Base-by-base conservation (phyloP, 768 basidiomycete species). In the Leucosporidium yakuticum region DNA sequence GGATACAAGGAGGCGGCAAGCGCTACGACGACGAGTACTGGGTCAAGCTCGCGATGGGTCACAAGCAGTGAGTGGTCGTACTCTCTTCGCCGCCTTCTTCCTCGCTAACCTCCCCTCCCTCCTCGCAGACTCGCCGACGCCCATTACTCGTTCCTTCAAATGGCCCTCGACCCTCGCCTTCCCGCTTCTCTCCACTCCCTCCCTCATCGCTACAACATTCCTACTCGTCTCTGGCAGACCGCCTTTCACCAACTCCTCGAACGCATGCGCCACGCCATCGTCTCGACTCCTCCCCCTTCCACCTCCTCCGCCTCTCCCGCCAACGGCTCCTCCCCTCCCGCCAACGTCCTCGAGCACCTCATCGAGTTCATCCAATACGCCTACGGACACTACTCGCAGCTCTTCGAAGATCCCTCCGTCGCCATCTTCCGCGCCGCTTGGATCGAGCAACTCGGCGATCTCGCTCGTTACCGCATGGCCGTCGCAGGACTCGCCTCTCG, bases 361-460 rank as follows among this genome's bases (percentile, higher is more conserved):
- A 90, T 92, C 75, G 93, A 93, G 69, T 94, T 93, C 73, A 91
- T 96, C 53, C 91, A 93, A 74, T 96, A 91, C 72, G 89, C 95
- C 0, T 99, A 98, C 80, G 87, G 86, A 0, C 95, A 94, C 75
- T 98, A 98, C 80, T 88, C 92, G 0, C 86, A 87, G 49, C 83
- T 98, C 4, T 81, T 92, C 60, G 95, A 97, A 75, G 89, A 96
- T 76, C 85, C 84, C 14, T 83, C 81, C 1, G 83, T 98, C 55
- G 79, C 77, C 2, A 77, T 80, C 11, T 96, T 91, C 81, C 86
- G 87, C 67, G 81, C 84, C 3, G 87, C 87, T 23, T 99, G 96
- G 96, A 85, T 98, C 61, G 96, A 99, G 78, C 91, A 94, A 5
- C 86, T 99, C 21, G 96, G 96, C 29, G 96, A 99, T 79, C 83